These are phyloP conservation scores for Naegleria lovaniensis DNA, from an alignment of 208 protist genomes.

Conservation along the genomic window DNA sequence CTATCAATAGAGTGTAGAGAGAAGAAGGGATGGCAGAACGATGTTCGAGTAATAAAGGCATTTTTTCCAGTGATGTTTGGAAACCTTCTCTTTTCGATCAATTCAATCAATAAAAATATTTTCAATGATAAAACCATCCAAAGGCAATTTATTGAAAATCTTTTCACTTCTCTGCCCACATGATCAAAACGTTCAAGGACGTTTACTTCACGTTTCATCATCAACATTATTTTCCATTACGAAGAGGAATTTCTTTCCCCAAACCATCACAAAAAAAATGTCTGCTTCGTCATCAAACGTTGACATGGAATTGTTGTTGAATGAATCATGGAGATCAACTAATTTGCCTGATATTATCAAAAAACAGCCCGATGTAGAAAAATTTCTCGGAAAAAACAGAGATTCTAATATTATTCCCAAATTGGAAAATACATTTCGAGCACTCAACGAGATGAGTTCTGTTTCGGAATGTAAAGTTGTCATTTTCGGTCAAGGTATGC, in stretches of 20 bases:
- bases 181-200: no score
- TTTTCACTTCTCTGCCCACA: no score
- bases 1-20: background rate
- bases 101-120: no score
- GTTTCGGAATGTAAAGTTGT: background rate
- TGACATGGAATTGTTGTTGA: background rate
- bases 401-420: background rate
- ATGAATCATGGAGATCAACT: background rate
- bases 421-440: background rate
- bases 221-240: no score
- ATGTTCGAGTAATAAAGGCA: background rate
- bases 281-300: background rate
- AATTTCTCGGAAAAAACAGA: background rate
- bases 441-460: background rate
- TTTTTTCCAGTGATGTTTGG: background rate
- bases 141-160: no score
- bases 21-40: background rate
- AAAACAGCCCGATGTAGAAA: background rate
- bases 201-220: no score
- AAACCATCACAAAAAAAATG: no score
- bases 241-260: no score
- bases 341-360: background rate
- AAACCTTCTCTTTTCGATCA: no score
- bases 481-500: background rate
- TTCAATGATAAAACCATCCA: no score